These are phyloP conservation scores for Bruguiera sexangula DNA, from an alignment of 345 rosid genomes.

Conservation along the genomic window DNA sequence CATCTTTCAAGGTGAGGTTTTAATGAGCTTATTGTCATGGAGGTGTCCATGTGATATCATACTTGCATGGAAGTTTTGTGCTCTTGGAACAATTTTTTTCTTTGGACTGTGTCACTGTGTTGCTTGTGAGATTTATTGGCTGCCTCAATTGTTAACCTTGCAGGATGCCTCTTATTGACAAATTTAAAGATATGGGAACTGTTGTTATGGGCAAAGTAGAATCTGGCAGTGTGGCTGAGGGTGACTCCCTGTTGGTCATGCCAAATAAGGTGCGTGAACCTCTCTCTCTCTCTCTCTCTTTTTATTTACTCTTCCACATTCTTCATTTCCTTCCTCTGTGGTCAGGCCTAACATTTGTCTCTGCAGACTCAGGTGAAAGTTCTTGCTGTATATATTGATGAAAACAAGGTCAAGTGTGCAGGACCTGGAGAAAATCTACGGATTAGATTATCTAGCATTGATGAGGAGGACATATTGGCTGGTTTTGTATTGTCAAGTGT, in stretches of 20 bases:
- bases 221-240: slow-evolving; percentile 83
- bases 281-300: not conserved
- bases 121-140: not conserved
- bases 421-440: slow-evolving; percentile 96
- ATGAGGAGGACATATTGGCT: slow-evolving; percentile 82
- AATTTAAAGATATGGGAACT: slow-evolving; percentile 98
- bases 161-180: slow-evolving; percentile 97
- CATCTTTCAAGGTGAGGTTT: too few species aligned
- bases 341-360: slow-evolving; percentile 8
- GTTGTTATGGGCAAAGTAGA: slow-evolving; percentile 98
- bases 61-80: not conserved
- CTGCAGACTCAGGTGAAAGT: slow-evolving; percentile 80
- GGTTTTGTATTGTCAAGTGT: slow-evolving; percentile 87
- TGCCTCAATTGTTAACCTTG: slow-evolving; percentile 12
- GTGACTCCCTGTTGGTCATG: slow-evolving; percentile 82
- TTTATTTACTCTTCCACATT: not conserved
- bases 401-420: slow-evolving; percentile 72
- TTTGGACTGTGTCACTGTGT: not conserved
- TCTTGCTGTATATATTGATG: slow-evolving; percentile 62
- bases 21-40: too few species aligned
- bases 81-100: not conserved
- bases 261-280: slow-evolving; percentile 70
- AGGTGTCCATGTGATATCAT: too few species aligned
- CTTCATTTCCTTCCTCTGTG: not conserved
- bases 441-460: slow-evolving; percentile 75